Conservation (phyloP, 1,284 basidiomycete genomes). For the Bjerkandera adusta region DNA sequence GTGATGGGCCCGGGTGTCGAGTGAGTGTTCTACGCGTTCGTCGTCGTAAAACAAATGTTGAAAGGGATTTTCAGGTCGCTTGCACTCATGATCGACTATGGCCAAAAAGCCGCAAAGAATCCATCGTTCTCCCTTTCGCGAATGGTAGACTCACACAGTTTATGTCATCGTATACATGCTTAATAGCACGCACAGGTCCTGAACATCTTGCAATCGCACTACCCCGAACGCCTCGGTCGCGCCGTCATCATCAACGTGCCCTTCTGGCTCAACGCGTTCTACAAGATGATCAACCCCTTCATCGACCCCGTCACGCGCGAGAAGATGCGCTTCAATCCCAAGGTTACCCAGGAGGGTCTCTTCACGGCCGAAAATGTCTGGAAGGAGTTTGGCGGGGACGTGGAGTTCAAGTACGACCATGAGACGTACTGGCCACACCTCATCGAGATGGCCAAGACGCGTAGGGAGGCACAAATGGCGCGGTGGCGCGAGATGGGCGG, state of each 20-base stretch:
- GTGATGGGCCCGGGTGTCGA: constrained; percentile 76
- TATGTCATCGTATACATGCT: not conserved
- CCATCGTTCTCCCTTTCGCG: constrained; percentile 67
- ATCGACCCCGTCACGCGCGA: constrained; percentile 76
- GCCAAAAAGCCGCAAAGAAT: constrained; percentile 68
- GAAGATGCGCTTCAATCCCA: constrained; percentile 58
- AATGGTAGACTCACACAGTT: constrained; percentile 37
- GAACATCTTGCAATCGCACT: constrained; percentile 83
- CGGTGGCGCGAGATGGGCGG: constrained; percentile 67
- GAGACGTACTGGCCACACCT: constrained; percentile 74
- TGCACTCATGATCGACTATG: constrained; percentile 80
- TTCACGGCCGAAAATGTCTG: constrained; percentile 59
- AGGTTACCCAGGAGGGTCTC: constrained; percentile 54
- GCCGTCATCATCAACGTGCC: constrained; percentile 85
- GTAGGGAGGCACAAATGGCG: constrained; percentile 47
- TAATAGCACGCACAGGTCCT: constrained; percentile 40
- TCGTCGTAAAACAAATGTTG: constrained; percentile 3
- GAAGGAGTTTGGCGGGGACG: constrained; percentile 59
- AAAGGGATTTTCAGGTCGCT: constrained; percentile 46
- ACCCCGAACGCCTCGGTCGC: constrained; percentile 90
- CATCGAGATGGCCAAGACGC: constrained; percentile 50
- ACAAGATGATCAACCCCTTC: constrained; percentile 80
- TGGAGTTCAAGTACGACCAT: constrained; percentile 68
- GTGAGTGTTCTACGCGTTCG: constrained; percentile 40
- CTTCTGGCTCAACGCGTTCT: constrained; percentile 78